Evolutionary conservation across 768 basidiomycete genomes (phyloP), one percentile per base, ranked within the genome.

Genomic region (Dacryopinax spathularia): DNA sequence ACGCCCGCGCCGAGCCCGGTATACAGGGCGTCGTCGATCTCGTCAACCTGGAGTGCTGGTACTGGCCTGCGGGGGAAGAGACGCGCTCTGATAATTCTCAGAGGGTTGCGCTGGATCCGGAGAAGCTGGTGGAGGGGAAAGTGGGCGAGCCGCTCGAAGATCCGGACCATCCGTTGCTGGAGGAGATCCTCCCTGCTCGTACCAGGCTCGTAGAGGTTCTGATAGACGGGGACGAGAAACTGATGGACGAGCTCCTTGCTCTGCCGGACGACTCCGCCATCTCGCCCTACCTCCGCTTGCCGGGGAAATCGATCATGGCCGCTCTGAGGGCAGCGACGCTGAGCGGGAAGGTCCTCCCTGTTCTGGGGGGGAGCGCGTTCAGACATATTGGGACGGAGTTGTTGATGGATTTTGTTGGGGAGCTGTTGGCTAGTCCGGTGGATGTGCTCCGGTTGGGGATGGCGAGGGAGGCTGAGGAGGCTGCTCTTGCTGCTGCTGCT

Each of bases 11-110:
- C 1, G 89, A 91, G 69, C 89, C 91, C 7, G 91, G 91, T 0
- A 81, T 93, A n/a, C 80, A 85, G 70, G 91, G 91, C 1, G 71
- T 93, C 20, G 84, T 92, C 0, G 91, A 93, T 71, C 78, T 93
- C 18, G 81, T 91, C 34, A 84, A 84, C 66, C 92, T 91, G 88
- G 83, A 87, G 64, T 72, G 91, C 56, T 92, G 87, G 87, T 84
- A 79, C 72, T 91, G 86, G 84, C 74, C 81, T 59, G 69, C 76
- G 16, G 77, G 80, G 37, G 83, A 82, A n/a, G 66, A 75, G 6
- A 72, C 33, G 16, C 76, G 76, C 25, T 73, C 87, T 4, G 68
- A 72, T 41, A 69, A 71, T 9, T 70, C 74, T 1, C 48, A 20
- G 5, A 3, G 29, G 48, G 29, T 15, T 13, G 6, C 20, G 48